Conservation (phyloP, 2,329 filamentous ascomycete genomes). For the Fusarium lyarnte region DNA sequence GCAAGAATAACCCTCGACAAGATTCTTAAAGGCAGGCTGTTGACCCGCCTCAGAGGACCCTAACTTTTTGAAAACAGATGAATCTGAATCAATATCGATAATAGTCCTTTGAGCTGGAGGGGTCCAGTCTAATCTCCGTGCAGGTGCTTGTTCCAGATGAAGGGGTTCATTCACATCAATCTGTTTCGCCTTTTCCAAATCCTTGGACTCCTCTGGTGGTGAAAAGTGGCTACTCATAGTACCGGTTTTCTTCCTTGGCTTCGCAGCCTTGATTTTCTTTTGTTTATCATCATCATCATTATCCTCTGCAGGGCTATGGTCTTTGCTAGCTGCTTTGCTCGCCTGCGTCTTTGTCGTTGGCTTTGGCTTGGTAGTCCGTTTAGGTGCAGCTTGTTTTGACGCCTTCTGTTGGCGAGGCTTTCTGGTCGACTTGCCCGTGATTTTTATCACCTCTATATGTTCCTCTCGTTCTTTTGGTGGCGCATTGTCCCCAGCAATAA, state of each 20-base stretch:
- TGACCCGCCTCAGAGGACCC: slow-evolving; percentile 12
- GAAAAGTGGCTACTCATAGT: slow-evolving; percentile 50
- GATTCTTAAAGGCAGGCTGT: slow-evolving; percentile 53
- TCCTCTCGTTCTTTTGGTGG: slow-evolving; percentile 2
- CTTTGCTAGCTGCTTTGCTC: not conserved
- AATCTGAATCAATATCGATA: slow-evolving; percentile 44
- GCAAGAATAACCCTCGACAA: slow-evolving; percentile 56
- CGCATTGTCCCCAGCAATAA: not conserved
- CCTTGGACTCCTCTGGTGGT: slow-evolving; percentile 24
- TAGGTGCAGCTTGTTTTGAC: slow-evolving; percentile 23
- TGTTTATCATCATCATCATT: slow-evolving; percentile 44
- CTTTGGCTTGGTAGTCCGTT: slow-evolving; percentile 2
- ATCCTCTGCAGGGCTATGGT: not conserved
- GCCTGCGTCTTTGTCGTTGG: not conserved
- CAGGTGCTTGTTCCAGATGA: slow-evolving; percentile 59
- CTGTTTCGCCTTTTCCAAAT: slow-evolving; percentile 18
- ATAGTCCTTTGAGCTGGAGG: slow-evolving; percentile 61
- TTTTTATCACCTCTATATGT: slow-evolving; percentile 39
- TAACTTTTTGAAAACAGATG: slow-evolving; percentile 38
- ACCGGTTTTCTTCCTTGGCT: slow-evolving; percentile 33
- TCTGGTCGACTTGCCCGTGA: slow-evolving; percentile 22
- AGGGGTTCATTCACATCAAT: slow-evolving; percentile 48
- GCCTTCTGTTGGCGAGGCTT: slow-evolving; percentile 33
- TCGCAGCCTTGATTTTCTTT: slow-evolving; percentile 44
- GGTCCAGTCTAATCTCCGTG: slow-evolving; percentile 73